Evolutionary conservation across 2,329 filamentous ascomycete species (phyloP).

Genomic region (Seiridium unicorne): DNA sequence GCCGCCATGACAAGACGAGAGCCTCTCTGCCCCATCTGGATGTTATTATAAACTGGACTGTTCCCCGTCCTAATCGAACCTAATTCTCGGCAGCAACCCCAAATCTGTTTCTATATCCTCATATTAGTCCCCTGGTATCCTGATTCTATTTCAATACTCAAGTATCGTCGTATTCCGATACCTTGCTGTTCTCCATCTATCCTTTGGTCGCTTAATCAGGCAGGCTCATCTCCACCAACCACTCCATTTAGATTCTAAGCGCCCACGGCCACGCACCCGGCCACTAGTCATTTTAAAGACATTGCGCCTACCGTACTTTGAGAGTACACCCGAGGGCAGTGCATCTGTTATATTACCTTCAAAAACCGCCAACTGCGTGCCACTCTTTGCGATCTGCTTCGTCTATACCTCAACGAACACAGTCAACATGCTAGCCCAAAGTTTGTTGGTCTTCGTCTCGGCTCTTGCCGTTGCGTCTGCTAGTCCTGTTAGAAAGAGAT

Average conservation of each 20-base stretch:
- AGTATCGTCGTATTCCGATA: background rate
- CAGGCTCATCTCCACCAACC: conserved; percentile 22
- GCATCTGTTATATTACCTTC: background rate
- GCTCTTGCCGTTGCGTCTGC: conserved; percentile 23
- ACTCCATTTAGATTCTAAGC: conserved; percentile 29
- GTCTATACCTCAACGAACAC: conserved; percentile 7
- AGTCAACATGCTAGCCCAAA: conserved; percentile 25
- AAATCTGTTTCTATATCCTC: background rate
- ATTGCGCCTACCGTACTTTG: conserved; percentile 14
- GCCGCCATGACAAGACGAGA: background rate
- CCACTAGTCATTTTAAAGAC: conserved; percentile 17
- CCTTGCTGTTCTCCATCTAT: background rate
- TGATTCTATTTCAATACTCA: background rate
- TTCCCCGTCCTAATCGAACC: background rate
- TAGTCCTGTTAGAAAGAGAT: conserved; percentile 21
- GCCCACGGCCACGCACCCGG: conserved; percentile 21
- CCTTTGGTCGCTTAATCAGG: conserved; percentile 12
- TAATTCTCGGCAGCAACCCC: background rate
- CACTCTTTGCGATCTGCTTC: conserved; percentile 1
- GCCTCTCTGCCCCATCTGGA: background rate
- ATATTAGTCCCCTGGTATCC: background rate
- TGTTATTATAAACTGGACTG: background rate
- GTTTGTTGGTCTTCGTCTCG: conserved; percentile 22
- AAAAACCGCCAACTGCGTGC: too few relatives aligned
- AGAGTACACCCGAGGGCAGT: background rate